A percentile compares a stretch with the other conserved stretches of the same genome.
Evolutionary conservation across 2,329 filamentous ascomycete species (phyloP).

Genomic region (Atkinsonella texensis): DNA sequence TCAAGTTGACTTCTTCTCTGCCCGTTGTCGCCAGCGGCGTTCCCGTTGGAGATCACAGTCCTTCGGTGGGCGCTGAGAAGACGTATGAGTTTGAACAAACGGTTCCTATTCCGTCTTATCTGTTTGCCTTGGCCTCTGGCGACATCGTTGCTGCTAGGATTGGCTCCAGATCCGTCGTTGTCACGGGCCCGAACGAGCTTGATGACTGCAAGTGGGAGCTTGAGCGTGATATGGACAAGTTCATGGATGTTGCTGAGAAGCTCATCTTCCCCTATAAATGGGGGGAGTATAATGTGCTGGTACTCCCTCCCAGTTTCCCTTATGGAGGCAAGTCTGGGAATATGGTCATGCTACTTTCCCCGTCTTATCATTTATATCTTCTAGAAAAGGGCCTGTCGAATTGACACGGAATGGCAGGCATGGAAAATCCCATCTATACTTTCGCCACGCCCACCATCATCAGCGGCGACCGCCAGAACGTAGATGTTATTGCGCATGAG

Average conservation of each 20-base stretch:
- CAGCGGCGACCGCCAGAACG: slow-evolving; percentile 78
- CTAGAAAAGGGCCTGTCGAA: background rate
- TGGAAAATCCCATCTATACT: slow-evolving; percentile 91
- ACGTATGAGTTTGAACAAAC: slow-evolving; percentile 81
- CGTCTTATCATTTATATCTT: background rate
- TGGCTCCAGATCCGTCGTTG: slow-evolving; percentile 73
- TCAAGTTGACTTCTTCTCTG: slow-evolving; percentile 74
- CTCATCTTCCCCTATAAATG: slow-evolving; percentile 79
- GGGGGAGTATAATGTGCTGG: slow-evolving; percentile 90
- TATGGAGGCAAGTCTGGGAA: slow-evolving; percentile 52
- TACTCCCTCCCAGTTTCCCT: slow-evolving; percentile 81
- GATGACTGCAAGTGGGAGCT: slow-evolving; percentile 81
- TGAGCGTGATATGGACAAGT: slow-evolving; percentile 81
- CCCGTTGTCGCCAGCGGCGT: slow-evolving; percentile 90
- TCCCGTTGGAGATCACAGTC: slow-evolving; percentile 32
- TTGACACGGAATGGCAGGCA: slow-evolving; percentile 31
- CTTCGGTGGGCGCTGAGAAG: slow-evolving; percentile 36
- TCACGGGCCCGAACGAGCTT: slow-evolving; percentile 79
- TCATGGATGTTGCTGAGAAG: slow-evolving; percentile 75
- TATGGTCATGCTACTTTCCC: slow-evolving; percentile 2
- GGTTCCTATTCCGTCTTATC: slow-evolving; percentile 85
- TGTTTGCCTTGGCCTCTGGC: slow-evolving; percentile 83
- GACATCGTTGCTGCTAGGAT: slow-evolving; percentile 80
- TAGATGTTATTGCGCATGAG: slow-evolving; percentile 93
- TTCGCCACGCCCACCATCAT: slow-evolving; percentile 94